Conservation (phyloP, 2,329 filamentous ascomycete genomes). For the Didymella sp. region DNA sequence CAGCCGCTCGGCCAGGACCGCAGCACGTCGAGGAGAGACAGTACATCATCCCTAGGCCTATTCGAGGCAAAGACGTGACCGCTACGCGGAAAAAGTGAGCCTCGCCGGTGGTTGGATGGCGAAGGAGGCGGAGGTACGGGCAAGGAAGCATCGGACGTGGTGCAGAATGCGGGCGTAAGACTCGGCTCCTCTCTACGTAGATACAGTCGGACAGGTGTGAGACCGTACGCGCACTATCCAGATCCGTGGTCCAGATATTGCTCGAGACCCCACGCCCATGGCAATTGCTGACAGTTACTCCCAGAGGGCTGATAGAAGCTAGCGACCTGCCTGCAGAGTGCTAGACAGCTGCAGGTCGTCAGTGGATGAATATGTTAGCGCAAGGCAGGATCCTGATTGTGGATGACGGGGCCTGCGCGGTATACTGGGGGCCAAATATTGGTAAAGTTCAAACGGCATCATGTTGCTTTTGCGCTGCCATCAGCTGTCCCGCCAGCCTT, state of each 20-base stretch:
- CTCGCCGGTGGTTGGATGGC: conserved; percentile 30
- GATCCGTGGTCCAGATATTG: conserved; percentile 31
- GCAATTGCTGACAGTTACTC: conserved; percentile 35
- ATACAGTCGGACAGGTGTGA: conserved; percentile 24
- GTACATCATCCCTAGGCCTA: conserved; percentile 31
- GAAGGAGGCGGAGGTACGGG: conserved; percentile 29
- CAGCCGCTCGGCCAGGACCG: conserved; percentile 25
- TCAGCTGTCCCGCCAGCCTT: conserved; percentile 3
- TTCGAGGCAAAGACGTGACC: conserved; percentile 24
- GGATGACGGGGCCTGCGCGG: conserved; percentile 23
- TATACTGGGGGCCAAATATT: conserved; percentile 29
- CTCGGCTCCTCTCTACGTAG: conserved; percentile 29
- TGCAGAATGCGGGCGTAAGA: conserved; percentile 34
- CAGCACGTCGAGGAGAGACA: conserved; percentile 23
- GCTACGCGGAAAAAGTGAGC: conserved; percentile 30
- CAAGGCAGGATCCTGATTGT: conserved; percentile 23
- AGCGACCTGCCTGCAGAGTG: conserved; percentile 26
- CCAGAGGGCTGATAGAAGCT: conserved; percentile 32
- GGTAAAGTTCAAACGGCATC: neutral
- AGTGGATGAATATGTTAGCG: conserved; percentile 17
- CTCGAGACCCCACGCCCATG: conserved; percentile 25
- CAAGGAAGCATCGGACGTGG: conserved; percentile 26
- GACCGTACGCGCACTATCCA: conserved; percentile 23
- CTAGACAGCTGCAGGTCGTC: conserved; percentile 30
- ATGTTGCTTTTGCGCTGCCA: neutral